Percentiles rank a stretch among this genome's conserved stretches.
These are phyloP conservation scores for Gnomoniopsis sp. DNA, from an alignment of 2,329 filamentous ascomycete species.

Conservation along the genomic window DNA sequence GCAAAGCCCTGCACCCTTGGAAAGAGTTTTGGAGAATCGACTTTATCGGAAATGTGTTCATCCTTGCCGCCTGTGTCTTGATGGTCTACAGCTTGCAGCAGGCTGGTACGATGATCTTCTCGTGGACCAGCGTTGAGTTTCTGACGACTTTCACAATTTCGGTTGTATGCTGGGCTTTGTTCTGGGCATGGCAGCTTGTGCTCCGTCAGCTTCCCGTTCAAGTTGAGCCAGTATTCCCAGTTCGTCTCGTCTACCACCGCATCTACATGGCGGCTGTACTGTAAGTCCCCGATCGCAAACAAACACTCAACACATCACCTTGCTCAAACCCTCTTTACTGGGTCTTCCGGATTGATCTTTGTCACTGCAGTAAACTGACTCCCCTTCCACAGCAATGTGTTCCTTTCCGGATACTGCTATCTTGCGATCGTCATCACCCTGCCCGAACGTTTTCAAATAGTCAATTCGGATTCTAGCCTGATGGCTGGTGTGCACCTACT, in stretches of 20 bases:
- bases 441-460: conserved; percentile 58
- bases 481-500: conserved; percentile 55
- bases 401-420: conserved; percentile 56
- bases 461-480: conserved; percentile 50
- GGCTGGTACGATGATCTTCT: conserved; percentile 47
- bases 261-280: conserved; percentile 50
- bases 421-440: conserved; percentile 56
- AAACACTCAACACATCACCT: not conserved
- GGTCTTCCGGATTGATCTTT: not conserved
- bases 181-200: conserved; percentile 49
- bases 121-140: conserved; percentile 51
- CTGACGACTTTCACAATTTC: conserved; percentile 46
- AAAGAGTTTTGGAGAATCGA: conserved; percentile 46
- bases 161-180: conserved; percentile 43
- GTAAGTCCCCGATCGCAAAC: conserved; percentile 31
- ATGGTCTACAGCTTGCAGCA: conserved; percentile 56
- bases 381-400: conserved; percentile 41
- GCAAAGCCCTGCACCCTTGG: conserved; percentile 35
- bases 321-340: not conserved
- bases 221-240: conserved; percentile 54
- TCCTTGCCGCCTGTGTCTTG: conserved; percentile 50
- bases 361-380: not conserved
- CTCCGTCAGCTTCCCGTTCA: conserved; percentile 35
- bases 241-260: conserved; percentile 42
- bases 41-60: conserved; percentile 46